Evolutionary conservation across 225 moss, liverwort and hornwort species (phyloP).

Genomic region (Straminergon stramineum): DNA sequence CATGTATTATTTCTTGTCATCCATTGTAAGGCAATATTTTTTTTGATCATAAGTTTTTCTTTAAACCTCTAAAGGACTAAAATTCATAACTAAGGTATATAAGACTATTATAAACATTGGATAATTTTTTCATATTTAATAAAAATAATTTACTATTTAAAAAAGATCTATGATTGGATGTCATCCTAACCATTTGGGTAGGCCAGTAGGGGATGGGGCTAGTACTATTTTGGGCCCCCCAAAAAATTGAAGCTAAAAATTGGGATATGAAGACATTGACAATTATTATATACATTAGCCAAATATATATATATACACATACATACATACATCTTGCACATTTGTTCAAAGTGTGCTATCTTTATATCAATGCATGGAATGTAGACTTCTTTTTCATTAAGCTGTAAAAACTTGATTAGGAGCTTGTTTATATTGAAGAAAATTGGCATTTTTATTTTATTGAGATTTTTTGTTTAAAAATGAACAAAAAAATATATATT

Average conservation of each 20-base stretch:
- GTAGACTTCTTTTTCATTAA: background rate
- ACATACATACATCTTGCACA: background rate
- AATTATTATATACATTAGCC: background rate
- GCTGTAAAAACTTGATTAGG: background rate
- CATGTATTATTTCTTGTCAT: background rate
- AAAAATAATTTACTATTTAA: background rate
- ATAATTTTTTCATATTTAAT: background rate
- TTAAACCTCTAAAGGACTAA: background rate
- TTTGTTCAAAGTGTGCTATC: background rate
- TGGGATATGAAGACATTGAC: background rate
- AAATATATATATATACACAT: too few species aligned
- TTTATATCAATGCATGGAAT: background rate
- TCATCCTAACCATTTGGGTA: rapidly evolving
- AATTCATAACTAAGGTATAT: background rate
- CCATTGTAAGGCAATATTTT: rapidly evolving
- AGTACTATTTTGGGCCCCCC: background rate
- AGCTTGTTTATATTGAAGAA: background rate
- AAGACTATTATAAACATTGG: background rate
- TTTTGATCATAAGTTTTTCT: background rate
- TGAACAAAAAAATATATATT: background rate
- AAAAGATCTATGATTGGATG: rapidly evolving
- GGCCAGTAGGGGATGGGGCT: rapidly evolving
- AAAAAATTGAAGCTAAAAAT: background rate
- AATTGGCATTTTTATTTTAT: background rate
- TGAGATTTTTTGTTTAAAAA: background rate